Evolutionary conservation across 169 alveolate genomes (phyloP), one percentile per base, ranked within the genome.

Genomic region (Eimeria brunetti): DNA sequence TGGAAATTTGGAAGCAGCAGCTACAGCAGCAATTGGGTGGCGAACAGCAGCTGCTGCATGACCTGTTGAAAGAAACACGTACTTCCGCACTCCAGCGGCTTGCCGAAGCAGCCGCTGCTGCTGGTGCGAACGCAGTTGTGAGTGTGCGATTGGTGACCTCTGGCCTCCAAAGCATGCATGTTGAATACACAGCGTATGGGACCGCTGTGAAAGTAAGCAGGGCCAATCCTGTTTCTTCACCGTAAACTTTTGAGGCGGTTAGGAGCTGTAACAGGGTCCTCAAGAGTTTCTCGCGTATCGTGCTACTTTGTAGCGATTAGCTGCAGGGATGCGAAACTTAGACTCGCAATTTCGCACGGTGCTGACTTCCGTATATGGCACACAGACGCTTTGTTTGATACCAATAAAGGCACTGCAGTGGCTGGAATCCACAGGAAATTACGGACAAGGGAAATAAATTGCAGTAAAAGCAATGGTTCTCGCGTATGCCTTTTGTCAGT

Each of bases 111-210:
- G 92, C 92, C 22, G 92, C 92, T 9, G 51, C 80, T 38, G 92
- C 62, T 56, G 92, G 92, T 14, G 92, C 92, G 41, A 85, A 85
- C 44, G 92, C 81, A 38, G 92, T 85, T 38, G 92, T 85, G 81
- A 85, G 92, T 38, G 92, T 85, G 60, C 92, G 92, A 36, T 81
- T 85, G 78, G 92, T 85, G 27, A 85, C 92, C 36, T 85, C 92
- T 38, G 92, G 92, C 2, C 69, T 85, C 38, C 92, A 85, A 58
- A 51, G 92, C 64, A 85, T 85, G 92, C 92, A 85, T 62, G 92
- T 85, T 85, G 92, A 85, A 41, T 85, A 85, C 80, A 85, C 92
- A n/a, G 92, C 92, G n/a, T 85, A 85, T 44, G 92, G 92, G 46
- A 85, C 92, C 12, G 92, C 92, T 11, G 92, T 85, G 41, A 58